A percentile compares a stretch with the other conserved stretches of the same genome.
Conservation (phyloP, 768 basidiomycete species). For the Lactarius deliciosus region DNA sequence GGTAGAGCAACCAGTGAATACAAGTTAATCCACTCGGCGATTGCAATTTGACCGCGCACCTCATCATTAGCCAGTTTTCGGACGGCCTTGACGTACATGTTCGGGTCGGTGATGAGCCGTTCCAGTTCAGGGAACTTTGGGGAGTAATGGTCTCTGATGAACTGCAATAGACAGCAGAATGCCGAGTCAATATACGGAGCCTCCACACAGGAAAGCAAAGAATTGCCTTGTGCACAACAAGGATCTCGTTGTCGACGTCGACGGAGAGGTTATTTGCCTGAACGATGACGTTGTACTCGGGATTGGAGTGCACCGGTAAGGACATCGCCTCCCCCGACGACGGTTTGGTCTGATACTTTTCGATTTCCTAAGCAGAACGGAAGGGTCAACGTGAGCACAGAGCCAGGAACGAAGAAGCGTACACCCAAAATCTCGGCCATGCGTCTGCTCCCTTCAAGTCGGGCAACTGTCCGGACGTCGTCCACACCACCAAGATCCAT, state of each 20-base stretch:
- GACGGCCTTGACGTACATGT: conserved; percentile 90
- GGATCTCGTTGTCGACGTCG: conserved; percentile 96
- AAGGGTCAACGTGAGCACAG: conserved; percentile 6
- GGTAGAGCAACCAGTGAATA: background rate
- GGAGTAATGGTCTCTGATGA: conserved; percentile 96
- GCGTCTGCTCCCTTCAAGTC: conserved; percentile 81
- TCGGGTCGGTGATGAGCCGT: conserved; percentile 88
- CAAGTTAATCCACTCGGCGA: background rate
- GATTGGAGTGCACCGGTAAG: conserved; percentile 81
- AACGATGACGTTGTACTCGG: conserved; percentile 95
- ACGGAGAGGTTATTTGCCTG: conserved; percentile 97
- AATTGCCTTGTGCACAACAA: conserved; percentile 90
- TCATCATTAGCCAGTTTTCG: conserved; percentile 83
- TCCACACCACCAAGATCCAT: conserved; percentile 88
- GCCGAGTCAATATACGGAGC: conserved; percentile 30
- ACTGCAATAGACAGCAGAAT: conserved; percentile 46
- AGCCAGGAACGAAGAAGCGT: conserved; percentile 18
- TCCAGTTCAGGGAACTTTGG: conserved; percentile 96
- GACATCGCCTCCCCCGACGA: conserved; percentile 77
- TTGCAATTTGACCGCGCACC: conserved; percentile 40
- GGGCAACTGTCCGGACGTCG: conserved; percentile 87
- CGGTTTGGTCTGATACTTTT: conserved; percentile 78
- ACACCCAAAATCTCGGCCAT: conserved; percentile 88
- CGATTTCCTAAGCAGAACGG: conserved; percentile 68
- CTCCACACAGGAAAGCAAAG: conserved; percentile 4